These are phyloP conservation scores for Calycina herbarum DNA, from an alignment of 2,329 filamentous ascomycete genomes.

Conservation along the genomic window DNA sequence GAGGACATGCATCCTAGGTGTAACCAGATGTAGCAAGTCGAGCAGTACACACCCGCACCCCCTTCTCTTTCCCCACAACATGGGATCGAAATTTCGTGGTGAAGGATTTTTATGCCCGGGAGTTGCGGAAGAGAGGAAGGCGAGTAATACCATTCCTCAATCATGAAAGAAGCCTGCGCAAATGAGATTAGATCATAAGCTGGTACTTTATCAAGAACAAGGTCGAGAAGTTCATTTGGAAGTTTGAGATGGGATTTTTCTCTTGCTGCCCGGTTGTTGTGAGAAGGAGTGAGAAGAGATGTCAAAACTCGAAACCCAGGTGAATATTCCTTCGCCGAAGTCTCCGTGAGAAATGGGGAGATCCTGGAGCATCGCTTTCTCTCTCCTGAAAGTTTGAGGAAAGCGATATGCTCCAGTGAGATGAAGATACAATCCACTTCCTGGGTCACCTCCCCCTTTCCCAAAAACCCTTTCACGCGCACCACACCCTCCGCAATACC, in stretches of 20 bases:
- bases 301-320: neutral
- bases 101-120: neutral
- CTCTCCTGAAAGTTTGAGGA: neutral
- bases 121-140: neutral
- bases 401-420: neutral
- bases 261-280: neutral
- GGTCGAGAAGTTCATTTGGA: neutral
- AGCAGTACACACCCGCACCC: neutral
- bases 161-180: neutral
- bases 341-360: neutral
- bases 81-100: neutral
- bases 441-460: neutral
- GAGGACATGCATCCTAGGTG: too few species aligned
- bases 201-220: neutral
- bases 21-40: neutral
- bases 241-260: neutral
- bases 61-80: neutral
- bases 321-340: neutral
- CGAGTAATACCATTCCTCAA: neutral
- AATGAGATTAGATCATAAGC: neutral
- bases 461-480: neutral
- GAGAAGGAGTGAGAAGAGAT: neutral
- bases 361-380: neutral
- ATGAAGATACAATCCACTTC: neutral
- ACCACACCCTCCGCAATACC: neutral